Base-by-base conservation (phyloP, 176 grass and related monocot genomes). In the Oryza longistaminata region DNA sequence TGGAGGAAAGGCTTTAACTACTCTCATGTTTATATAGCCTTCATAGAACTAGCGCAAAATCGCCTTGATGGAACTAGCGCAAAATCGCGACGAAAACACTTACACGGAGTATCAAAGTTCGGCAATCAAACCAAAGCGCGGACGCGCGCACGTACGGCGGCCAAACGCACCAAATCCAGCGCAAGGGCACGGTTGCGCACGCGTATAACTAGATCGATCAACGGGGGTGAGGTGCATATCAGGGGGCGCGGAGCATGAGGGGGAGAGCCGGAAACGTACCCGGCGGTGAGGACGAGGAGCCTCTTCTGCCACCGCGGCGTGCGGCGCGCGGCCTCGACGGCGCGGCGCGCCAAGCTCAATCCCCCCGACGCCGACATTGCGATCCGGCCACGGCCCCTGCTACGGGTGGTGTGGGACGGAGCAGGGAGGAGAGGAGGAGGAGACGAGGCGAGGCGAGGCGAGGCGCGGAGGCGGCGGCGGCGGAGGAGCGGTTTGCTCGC, bases 261-360 rank as follows among this genome's bases (percentile, higher is more conserved):
- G 29, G 29, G 29, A 31, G 29, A 31, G 5, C 1, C 50, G 80
- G 42, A 43, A 65, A 84, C 91, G 64, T 81, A 95, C 68, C 80
- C 87, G 22, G 76, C 81, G 27, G 81, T 88, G 85, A 91, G 68
- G 39, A 93, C 25, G 62, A 94, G 73, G 83, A 92, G 83, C 49
- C 88, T 67, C 70, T 68, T 90, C 70, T 90, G 31, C 86, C 90
- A 92, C 10, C 69, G 60, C 79, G 85, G 82, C 40, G 67, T 44
- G 31, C 76, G 87, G 62, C 85, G 85, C 58, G 77, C 35, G 13
- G 67, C 71, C 73, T 79, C 84, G 64, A 50, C 76, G 74, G 53
- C 84, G 50, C 68, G 81, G 77, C 70, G 87, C 60, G 68, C 67
- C 68, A 90, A 37, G 74, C 80, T 64, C 35, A 73, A 13, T 26